Conservation (phyloP, 148 eudicot genomes). For the Rhododendron ferrugineum region DNA sequence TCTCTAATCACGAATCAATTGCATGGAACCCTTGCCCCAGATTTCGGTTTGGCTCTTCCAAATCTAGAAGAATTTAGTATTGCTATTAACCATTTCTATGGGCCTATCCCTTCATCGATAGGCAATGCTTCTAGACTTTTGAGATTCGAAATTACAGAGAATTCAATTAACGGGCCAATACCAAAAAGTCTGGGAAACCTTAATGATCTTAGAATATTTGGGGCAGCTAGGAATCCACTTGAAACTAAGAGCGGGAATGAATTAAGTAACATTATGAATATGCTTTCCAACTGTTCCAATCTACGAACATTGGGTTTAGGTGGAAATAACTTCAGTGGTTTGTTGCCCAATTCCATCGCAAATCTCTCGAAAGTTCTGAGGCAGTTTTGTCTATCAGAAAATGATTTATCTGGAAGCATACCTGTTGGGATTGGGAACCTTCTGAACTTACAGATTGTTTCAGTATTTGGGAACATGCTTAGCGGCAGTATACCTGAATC, state of each 20-base stretch:
- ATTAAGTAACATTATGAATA: no score
- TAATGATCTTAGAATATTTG: no score
- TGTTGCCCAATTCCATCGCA: neutral
- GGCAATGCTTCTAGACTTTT: conserved; percentile 7
- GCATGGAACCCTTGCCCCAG: neutral
- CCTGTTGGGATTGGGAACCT: conserved; percentile 7
- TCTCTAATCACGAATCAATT: neutral
- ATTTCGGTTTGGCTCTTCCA: conserved; percentile 14
- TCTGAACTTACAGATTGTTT: neutral
- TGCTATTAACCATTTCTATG: neutral
- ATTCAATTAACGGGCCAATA: neutral
- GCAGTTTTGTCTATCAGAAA: no score
- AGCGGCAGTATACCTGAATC: neutral
- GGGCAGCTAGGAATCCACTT: no score
- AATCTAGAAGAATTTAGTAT: neutral
- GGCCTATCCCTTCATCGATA: conserved; percentile 3
- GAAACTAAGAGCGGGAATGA: no score
- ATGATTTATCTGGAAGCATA: neutral
- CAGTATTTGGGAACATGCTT: neutral
- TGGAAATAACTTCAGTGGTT: no score
- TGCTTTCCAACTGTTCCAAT: no score
- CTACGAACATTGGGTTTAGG: no score
- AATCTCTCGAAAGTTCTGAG: no score
- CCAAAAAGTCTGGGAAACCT: no score
- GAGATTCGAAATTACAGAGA: neutral